Base-by-base conservation (phyloP, 345 rosid species). In the Combretum micranthum region DNA sequence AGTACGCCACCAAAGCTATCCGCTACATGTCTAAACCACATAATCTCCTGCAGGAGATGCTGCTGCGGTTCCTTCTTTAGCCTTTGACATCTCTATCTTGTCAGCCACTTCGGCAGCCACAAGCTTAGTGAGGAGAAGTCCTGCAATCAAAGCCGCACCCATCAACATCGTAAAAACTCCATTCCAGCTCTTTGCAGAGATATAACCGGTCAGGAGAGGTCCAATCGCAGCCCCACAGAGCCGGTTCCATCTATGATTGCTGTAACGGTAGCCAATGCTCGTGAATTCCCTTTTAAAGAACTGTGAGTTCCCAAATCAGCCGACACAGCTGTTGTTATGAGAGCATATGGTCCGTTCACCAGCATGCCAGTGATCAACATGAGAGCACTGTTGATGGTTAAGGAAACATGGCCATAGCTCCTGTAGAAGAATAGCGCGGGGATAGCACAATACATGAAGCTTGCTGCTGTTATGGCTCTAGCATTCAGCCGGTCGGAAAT, bases 181-280 rank as follows among this genome's bases (percentile, higher is more conserved):
- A 4, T 59, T 78, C 99, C 99, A 93, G 73, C 98, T 89, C 72
- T 60, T 72, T 2, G 89, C 72, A 3, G 97, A 93, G 42, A 93
- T 87, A 58, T 89, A 93, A 26, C 99, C 97, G 0, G 99, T 87
- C 49, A 93, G 42, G 19, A 93, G 37, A 7, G 99, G 99, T n/a
- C 97, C 99, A 25, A 93, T 70, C 22, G 99, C 97, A 2, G 99
- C 99, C 99, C 99, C 3, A 93, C 80, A 0, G 99, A 93, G 56
- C 99, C 99, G 0, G 99, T 93, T 55, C 99, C 99, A 42, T 93
- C 97, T 47, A 93, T 89, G 18, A 93, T 93, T 18, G 99, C 97
- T 2, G 97, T 87, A n/a, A 93, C 97, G 0, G 99, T 93, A 0
- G 99, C 99, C 70, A 93, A 50, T 22, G 99, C 99, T 65, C 90